Evolutionary conservation across 768 basidiomycete species (phyloP), one percentile per base, ranked within the genome.

Genomic region (Boletus patriciae): DNA sequence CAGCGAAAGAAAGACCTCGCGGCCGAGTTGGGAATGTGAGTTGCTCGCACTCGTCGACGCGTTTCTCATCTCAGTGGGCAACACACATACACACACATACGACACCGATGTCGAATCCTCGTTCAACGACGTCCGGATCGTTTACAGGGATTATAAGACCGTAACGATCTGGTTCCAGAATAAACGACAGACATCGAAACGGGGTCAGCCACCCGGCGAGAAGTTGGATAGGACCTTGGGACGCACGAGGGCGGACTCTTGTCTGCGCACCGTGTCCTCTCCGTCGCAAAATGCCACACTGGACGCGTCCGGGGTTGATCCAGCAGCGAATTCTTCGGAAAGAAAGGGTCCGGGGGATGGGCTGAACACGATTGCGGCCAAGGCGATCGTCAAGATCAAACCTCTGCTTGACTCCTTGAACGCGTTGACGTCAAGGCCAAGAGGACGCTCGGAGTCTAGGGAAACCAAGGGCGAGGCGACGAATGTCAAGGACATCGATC

Each of bases 101-200:
- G 12, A 41, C 25, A 11, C 15, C 34, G 23, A 50, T 12, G 1
- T 13, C 16, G 25, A 16, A 36, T 36, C 5, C 33, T 33, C 33
- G 33, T 12, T 33, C 33, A 16, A 37, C 37, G 37, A 18, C 37
- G 41, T 19, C 21, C 11, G 42, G 37, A 18, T 3, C 37, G 27
- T n/a, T 12, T 8, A 18, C 19, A 80, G 78, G 69, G 74, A 78
- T 37, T 65, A 77, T 65, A 80, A 78, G 68, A 73, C 77, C 12
- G 60, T 80, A 58, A 79, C 87, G n/a, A 85, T 90, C 40, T 91
- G 88, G 88, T 90, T 90, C 69, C 88, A 91, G 72, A 91, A 91
- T 69, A 88, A 84, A 71, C 84, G 88, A 16, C 87, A 90, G 64
- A 85, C 71, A 36, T 54, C 74, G 46, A 78, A 77, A 55, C 67